A percentile compares a stretch with the other conserved stretches of the same genome.
phyloP scores from a whole-genome alignment of 2,329 filamentous ascomycete genomes.

The Fusarium tricinctum region DNA sequence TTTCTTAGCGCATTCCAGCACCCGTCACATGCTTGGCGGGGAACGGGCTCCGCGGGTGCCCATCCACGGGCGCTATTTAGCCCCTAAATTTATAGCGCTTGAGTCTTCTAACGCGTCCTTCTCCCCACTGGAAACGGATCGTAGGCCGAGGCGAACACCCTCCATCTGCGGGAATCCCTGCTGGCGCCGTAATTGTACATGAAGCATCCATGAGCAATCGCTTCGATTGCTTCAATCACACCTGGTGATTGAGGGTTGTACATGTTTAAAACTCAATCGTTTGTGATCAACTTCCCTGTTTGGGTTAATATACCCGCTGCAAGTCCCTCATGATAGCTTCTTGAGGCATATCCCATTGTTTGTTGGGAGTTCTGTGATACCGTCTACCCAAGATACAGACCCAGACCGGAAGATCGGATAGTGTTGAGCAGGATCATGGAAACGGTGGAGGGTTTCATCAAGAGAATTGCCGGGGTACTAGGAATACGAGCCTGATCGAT shows the following conservation, averaged over 20 bases:
- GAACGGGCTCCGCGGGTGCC: constrained; percentile 32
- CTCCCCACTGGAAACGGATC: constrained; percentile 33
- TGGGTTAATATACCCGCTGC: constrained; percentile 18
- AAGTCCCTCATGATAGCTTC: neutral
- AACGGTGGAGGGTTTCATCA: constrained; percentile 26
- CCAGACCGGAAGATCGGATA: constrained; percentile 1
- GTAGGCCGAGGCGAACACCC: constrained; percentile 33
- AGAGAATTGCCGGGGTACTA: constrained; percentile 8
- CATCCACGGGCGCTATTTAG: neutral
- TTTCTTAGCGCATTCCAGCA: constrained; percentile 48
- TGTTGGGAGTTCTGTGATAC: neutral
- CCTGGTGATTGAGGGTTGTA: constrained; percentile 11
- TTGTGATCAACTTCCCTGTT: constrained; percentile 18
- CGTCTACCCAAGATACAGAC: neutral
- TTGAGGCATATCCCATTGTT: neutral
- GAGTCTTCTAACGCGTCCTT: constrained; percentile 13
- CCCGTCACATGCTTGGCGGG: constrained; percentile 46
- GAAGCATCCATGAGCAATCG: neutral
- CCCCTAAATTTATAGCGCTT: constrained; percentile 35
- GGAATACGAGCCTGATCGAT: constrained; percentile 1
- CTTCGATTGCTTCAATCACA: constrained; percentile 10
- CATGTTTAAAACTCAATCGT: constrained; percentile 2
- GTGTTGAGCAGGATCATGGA: neutral
- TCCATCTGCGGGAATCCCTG: constrained; percentile 28
- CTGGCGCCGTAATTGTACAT: constrained; percentile 43